Conservation (phyloP, 169 alveolate species). For the Babesia divergens region DNA sequence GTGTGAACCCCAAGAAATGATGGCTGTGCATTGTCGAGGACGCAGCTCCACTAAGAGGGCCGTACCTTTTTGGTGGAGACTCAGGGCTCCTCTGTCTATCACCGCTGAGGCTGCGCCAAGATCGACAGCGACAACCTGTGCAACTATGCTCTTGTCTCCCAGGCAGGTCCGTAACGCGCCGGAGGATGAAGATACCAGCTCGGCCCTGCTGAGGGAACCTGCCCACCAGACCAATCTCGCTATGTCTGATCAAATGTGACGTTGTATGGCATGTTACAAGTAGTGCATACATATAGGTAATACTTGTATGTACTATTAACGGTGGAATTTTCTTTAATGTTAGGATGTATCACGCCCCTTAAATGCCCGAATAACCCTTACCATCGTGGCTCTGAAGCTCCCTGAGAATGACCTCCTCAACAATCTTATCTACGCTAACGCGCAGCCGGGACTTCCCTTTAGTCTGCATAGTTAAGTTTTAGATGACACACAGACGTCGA, state of each 20-base stretch:
- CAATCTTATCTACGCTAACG: not conserved
- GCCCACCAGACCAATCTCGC: slow-evolving; percentile 30
- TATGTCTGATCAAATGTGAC: slow-evolving; percentile 1
- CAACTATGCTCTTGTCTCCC: not conserved
- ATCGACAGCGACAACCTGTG: not conserved
- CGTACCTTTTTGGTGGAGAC: slow-evolving; percentile 18
- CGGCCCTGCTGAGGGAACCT: slow-evolving; percentile 13
- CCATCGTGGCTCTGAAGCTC: slow-evolving; percentile 28
- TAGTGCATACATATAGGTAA: no score
- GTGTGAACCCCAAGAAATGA: not conserved
- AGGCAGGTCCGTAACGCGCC: not conserved
- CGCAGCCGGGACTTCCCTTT: slow-evolving; percentile 13
- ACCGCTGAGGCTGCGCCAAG: slow-evolving; percentile 1
- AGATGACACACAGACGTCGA: not conserved
- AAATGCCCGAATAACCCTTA: not conserved
- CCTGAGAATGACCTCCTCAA: slow-evolving; percentile 23
- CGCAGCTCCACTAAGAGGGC: not conserved
- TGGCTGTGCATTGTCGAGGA: not conserved
- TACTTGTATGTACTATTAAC: not conserved
- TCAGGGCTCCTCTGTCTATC: slow-evolving; percentile 7
- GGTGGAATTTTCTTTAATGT: not conserved
- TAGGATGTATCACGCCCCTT: not conserved
- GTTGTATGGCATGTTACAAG: no score
- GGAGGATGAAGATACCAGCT: not conserved
- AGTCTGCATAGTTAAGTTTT: not conserved